A percentile compares a stretch with the other conserved stretches of the same genome.
Evolutionary conservation across 2,329 filamentous ascomycete species (phyloP).

Genomic region (Lachnellula suecica): DNA sequence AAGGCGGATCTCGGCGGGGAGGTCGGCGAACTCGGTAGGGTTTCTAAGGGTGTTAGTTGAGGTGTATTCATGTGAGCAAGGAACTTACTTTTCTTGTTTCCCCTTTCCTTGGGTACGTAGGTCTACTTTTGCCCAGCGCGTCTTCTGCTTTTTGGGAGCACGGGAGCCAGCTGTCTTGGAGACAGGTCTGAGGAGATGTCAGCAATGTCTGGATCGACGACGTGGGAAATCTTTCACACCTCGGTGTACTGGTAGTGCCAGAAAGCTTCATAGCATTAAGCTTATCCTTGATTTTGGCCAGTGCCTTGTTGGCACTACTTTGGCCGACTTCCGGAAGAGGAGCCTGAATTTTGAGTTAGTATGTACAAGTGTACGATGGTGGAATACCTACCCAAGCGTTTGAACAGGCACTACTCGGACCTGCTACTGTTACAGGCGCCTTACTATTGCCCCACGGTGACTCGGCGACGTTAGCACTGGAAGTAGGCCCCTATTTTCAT

Average conservation of each 20-base stretch:
- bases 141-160: no score
- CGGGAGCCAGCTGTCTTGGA: no score
- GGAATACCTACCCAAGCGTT: no score
- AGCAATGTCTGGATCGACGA: not conserved
- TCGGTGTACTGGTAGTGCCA: not conserved
- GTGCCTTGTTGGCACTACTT: not conserved
- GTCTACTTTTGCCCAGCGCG: no score
- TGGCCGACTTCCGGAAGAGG: no score
- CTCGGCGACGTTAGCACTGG: no score
- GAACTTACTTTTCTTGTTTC: not conserved
- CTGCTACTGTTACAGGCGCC: no score
- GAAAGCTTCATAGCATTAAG: not conserved
- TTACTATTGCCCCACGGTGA: no score
- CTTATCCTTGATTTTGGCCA: not conserved
- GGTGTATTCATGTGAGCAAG: not conserved
- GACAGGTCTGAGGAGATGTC: not conserved
- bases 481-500: not conserved
- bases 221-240: not conserved
- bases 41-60: not conserved
- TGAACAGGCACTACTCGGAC: no score
- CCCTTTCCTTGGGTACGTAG: not conserved
- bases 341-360: no score
- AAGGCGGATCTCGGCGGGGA: not conserved
- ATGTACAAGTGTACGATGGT: no score
- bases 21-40: not conserved